Evolutionary conservation across 768 basidiomycete species (phyloP), one percentile per base, ranked within the genome.

Genomic region (Kondoa malvinella): DNA sequence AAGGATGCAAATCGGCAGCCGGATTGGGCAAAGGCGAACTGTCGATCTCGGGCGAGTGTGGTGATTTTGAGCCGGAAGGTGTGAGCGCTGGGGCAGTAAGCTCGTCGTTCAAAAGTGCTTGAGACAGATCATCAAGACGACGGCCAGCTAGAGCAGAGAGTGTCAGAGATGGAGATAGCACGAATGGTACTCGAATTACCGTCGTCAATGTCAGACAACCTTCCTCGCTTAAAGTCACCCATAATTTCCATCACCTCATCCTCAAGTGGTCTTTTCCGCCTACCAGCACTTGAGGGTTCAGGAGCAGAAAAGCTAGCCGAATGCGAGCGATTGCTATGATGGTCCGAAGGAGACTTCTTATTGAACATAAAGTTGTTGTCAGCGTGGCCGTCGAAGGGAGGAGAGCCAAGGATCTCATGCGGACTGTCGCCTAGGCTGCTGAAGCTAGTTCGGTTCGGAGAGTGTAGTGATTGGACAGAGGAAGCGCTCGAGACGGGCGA

Each of bases 181-280:
- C 61, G 21, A 14, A 15, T 31, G 29, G 61, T 26, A 33, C n/a
- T 21, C 57, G 29, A 63, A 16, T 63, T 21, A 63, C 61, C 30
- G 15, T 63, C 61, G 16, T 63, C 61, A 3, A 33, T 8, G n/a
- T 63, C 61, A 3, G 30, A 32, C 61, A 63, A 32, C n/a, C 31
- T 63, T 27, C 61, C 61, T 14, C 30, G 15, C 61, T 63, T 63
- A 29, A 63, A 27, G 17, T 63, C 61, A 8, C 33, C 33, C 27
- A 63, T 33, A 27, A 63, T 63, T 17, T 63, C 61, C 61, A 63
- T 3, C 26, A 63, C 30, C 12, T 32, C 61, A 17, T 27, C 14
- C 32, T 63, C 61, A 3, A 63, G n/a, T 3, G 16, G 29, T 27
- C 61, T 27, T 29, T 63, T 63, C 3, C 61, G 61, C 21, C 40